These are phyloP conservation scores for Annona cherimola DNA, from an alignment of 164 flowering plant genomes.

Conservation along the genomic window DNA sequence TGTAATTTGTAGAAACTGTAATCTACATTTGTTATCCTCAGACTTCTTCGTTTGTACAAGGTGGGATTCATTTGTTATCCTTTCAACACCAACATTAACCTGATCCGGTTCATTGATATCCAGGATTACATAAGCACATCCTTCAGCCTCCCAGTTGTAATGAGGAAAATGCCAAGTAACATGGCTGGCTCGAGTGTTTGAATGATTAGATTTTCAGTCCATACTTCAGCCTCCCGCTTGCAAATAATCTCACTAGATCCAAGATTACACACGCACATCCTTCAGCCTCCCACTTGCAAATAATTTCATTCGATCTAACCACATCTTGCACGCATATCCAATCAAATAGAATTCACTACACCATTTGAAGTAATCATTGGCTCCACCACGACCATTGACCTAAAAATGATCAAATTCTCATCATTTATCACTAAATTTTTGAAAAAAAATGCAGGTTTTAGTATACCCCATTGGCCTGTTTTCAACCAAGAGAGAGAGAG, in stretches of 20 bases:
- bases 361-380: neutral
- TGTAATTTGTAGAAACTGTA: neutral
- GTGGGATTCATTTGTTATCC: too few species aligned
- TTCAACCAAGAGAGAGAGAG: too few species aligned
- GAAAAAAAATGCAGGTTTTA: neutral
- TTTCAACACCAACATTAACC: too few species aligned
- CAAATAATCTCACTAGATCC: neutral
- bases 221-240: too few species aligned
- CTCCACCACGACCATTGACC: neutral
- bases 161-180: neutral
- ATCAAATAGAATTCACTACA: neutral
- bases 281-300: too few species aligned
- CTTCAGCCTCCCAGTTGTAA: too few species aligned
- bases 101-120: too few species aligned
- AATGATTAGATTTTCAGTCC: neutral
- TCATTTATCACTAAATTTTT: too few species aligned
- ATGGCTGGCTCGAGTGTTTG: neutral
- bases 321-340: too few species aligned
- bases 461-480: conserved; percentile 80
- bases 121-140: too few species aligned
- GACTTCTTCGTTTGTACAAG: neutral
- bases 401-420: neutral
- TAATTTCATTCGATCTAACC: too few species aligned
- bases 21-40: neutral
- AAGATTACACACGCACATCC: neutral